Percentiles rank a stretch among this genome's conserved stretches.
phyloP scores from a whole-genome alignment of 148 eudicot genomes.

The Talinum fruticosum region DNA sequence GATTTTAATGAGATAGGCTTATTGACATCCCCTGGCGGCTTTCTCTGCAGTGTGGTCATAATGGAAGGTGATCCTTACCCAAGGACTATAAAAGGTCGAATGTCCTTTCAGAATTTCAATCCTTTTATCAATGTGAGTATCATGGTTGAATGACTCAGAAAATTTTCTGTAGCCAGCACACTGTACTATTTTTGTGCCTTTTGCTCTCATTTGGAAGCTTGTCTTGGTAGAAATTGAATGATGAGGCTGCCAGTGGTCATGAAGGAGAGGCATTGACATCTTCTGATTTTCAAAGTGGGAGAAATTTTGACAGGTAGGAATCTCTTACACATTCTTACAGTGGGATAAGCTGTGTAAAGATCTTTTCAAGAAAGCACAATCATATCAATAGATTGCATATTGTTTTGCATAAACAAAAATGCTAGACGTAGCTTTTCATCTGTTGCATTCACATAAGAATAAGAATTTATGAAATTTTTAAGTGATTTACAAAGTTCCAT shows the following conservation, averaged over 20 bases:
- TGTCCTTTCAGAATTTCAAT: conserved; percentile 85
- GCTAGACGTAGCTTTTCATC: not conserved
- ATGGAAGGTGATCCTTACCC: conserved; percentile 94
- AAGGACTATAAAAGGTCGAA: conserved; percentile 66
- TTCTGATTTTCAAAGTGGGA: conserved; percentile 40
- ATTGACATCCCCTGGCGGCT: not conserved
- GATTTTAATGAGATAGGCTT: not conserved
- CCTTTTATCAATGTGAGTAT: conserved; percentile 85
- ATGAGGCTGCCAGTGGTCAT: conserved; percentile 31
- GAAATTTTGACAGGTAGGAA: conserved; percentile 36
- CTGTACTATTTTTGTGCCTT: conserved; percentile 16
- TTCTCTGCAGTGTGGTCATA: conserved; percentile 62
- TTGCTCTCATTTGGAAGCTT: conserved; percentile 36
- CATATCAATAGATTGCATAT: not conserved
- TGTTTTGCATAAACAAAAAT: not conserved
- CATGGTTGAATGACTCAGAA: conserved; percentile 21
- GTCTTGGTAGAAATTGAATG: conserved; percentile 64
- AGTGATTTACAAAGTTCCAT: not conserved
- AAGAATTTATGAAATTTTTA: no score
- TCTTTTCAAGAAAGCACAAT: not conserved
- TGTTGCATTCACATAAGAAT: not conserved
- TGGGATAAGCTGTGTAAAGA: not conserved
- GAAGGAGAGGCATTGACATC: conserved; percentile 46
- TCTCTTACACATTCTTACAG: not conserved
- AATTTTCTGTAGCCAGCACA: not conserved